A percentile compares a stretch with the other conserved stretches of the same genome.
phyloP scores from a whole-genome alignment of 2,329 filamentous ascomycete species.

The Didymosphaeria variabile region DNA sequence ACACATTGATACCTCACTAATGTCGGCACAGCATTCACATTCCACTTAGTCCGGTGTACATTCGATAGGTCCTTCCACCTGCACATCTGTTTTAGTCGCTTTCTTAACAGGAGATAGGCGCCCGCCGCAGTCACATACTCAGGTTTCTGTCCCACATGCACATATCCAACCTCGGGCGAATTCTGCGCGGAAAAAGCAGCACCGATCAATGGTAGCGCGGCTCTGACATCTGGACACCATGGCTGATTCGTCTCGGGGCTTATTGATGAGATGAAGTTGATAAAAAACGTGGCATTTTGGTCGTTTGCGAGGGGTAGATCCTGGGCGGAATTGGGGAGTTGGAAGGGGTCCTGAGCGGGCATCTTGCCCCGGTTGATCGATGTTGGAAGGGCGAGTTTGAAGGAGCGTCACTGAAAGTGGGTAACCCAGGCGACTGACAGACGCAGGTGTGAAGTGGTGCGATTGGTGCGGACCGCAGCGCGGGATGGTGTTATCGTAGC shows the following conservation, averaged over 20 bases:
- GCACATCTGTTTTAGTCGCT: background rate
- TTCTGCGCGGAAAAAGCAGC: conserved; percentile 9
- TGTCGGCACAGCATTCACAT: conserved; percentile 13
- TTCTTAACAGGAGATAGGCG: background rate
- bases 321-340: conserved; percentile 13
- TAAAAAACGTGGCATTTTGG: conserved; percentile 13
- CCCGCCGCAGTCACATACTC: conserved; percentile 19
- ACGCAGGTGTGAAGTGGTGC: background rate
- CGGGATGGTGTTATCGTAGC: conserved; percentile 1
- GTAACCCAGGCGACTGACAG: background rate
- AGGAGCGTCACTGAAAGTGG: background rate
- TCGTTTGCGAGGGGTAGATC: conserved; percentile 15
- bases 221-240: conserved; percentile 27
- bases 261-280: conserved; percentile 21
- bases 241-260: conserved; percentile 18
- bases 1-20: conserved; percentile 13
- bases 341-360: conserved; percentile 20
- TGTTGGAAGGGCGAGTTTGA: background rate
- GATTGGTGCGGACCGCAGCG: background rate
- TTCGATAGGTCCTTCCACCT: conserved; percentile 16
- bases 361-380: conserved; percentile 2
- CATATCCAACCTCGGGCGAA: conserved; percentile 12
- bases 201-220: conserved; percentile 18
- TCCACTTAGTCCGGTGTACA: conserved; percentile 14
- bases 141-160: conserved; percentile 21